Base-by-base conservation (phyloP, 768 basidiomycete genomes). In the Tulasnella sp. region DNA sequence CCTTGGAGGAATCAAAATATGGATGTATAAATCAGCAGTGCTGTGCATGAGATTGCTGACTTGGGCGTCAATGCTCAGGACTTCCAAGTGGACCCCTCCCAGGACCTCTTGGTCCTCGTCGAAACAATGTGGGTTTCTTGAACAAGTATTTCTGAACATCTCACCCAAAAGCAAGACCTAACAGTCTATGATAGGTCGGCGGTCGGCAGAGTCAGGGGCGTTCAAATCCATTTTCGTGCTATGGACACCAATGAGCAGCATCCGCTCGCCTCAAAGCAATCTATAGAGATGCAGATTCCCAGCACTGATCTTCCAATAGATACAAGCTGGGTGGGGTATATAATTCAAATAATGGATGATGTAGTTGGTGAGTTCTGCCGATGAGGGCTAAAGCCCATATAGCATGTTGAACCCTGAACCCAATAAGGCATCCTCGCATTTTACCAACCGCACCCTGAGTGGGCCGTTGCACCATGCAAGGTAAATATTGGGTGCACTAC, bases 61-160 rank as follows among this genome's bases (percentile, higher is more conserved):
- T 26, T 56, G 7, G 55, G 55, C 17, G 42, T 56, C 24, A 42
- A 56, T 42, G 42, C 44, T 15, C 38, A 47, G 8, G 55, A 56
- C 30, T 56, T 56, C 44, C 55, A 56, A 56, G 44, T 56, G 7
- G 55, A 56, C 26, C 55, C 55, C 17, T 38, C 38, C 13, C 55
- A 56, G 43, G 42, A 56, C 32, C 55, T 56, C 29, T 15, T 47
- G 41, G 29, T 56, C 29, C 44, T 56, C 9, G 55, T 38, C 34
- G 34, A 15, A 38, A 15, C 34, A 15, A 38, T 56, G 3, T 24
- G 27, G n/a, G n/a, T n/a, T n/a, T n/a, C n/a, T n/a, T n/a, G n/a
- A n/a, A n/a, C n/a, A n/a, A n/a, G n/a, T n/a, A n/a, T n/a, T n/a
- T n/a, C n/a, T n/a, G n/a, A n/a, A n/a, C n/a, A n/a, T n/a, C n/a